phyloP scores from a whole-genome alignment of 2,329 filamentous ascomycete genomes.

The Cladosporium halotolerans region DNA sequence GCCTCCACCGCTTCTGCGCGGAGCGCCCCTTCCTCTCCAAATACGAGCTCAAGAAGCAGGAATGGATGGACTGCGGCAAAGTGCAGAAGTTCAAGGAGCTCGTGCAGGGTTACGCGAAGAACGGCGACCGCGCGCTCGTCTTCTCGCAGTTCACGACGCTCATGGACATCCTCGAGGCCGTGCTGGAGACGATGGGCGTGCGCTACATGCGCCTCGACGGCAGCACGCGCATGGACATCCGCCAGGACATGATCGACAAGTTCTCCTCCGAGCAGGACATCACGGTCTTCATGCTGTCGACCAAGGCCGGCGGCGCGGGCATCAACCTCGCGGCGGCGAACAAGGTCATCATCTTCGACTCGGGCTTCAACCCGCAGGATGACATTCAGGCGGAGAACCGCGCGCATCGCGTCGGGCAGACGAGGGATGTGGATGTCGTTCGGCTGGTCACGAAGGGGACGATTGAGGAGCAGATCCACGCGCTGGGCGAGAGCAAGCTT shows the following conservation, averaged over 20 bases:
- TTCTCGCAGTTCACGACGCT: slow-evolving; percentile 93
- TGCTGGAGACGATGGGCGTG: slow-evolving; percentile 66
- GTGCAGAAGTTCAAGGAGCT: slow-evolving; percentile 73
- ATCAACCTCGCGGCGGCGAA: slow-evolving; percentile 95
- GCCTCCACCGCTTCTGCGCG: slow-evolving; percentile 53
- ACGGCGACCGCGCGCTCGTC: slow-evolving; percentile 80
- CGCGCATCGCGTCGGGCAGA: slow-evolving; percentile 90
- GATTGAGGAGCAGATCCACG: slow-evolving; percentile 89
- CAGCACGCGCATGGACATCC: slow-evolving; percentile 69
- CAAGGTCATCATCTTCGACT: slow-evolving; percentile 96
- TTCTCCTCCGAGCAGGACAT: slow-evolving; percentile 73
- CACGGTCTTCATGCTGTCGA: slow-evolving; percentile 86
- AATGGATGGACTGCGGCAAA: slow-evolving; percentile 70
- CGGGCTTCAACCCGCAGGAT: slow-evolving; percentile 95
- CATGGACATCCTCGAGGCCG: slow-evolving; percentile 81
- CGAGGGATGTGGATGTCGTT: slow-evolving; percentile 81
- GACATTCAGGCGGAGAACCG: slow-evolving; percentile 98
- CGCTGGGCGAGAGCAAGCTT: slow-evolving; percentile 86
- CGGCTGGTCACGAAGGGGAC: slow-evolving; percentile 73
- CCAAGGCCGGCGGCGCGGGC: slow-evolving; percentile 89
- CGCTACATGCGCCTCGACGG: slow-evolving; percentile 83
- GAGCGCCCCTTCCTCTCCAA: slow-evolving; percentile 50
- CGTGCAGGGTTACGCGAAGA: slow-evolving; percentile 63
- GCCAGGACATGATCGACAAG: slow-evolving; percentile 80
- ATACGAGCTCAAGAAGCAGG: slow-evolving; percentile 53